Evolutionary conservation across 768 basidiomycete genomes (phyloP).

Genomic region (Scleroderma bovista): DNA sequence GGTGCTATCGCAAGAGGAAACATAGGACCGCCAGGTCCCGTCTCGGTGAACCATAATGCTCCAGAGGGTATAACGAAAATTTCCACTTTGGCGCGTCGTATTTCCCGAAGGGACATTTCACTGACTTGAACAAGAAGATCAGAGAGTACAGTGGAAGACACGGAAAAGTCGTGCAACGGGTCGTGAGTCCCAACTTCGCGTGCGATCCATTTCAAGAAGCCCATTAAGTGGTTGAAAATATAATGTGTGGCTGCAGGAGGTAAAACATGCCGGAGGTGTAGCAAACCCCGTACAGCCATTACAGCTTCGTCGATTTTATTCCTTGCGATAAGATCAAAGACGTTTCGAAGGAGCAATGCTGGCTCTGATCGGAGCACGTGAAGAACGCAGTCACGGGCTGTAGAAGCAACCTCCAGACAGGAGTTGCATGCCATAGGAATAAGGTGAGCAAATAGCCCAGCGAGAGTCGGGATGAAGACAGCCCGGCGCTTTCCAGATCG

Average conservation of each 20-base stretch:
- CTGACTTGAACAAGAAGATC: conserved; percentile 59
- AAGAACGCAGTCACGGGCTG: conserved; percentile 51
- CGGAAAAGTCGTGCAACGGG: conserved; percentile 48
- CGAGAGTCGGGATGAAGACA: conserved; percentile 60
- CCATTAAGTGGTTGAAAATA: conserved; percentile 65
- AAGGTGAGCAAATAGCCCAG: conserved; percentile 49
- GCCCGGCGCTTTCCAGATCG: conserved; percentile 53
- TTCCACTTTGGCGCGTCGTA: conserved; percentile 70
- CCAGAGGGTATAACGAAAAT: conserved; percentile 63
- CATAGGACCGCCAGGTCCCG: conserved; percentile 53
- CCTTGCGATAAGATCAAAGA: conserved; percentile 54
- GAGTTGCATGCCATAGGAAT: conserved; percentile 47
- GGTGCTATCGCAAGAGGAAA: conserved; percentile 46
- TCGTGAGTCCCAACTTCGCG: conserved; percentile 39
- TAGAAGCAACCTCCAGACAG: conserved; percentile 48
- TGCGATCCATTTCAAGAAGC: conserved; percentile 53
- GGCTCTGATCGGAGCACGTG: conserved; percentile 76
- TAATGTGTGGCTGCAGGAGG: conserved; percentile 64
- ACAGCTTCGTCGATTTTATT: conserved; percentile 45
- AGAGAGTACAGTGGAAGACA: conserved; percentile 52
- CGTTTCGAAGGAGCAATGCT: conserved; percentile 53
- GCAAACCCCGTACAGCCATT: conserved; percentile 46
- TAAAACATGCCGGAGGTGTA: conserved; percentile 50
- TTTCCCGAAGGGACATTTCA: conserved; percentile 65
- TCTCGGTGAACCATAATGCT: conserved; percentile 59